phyloP scores from a whole-genome alignment of 148 eudicot genomes.

The Fagopyrum homotropicum region DNA sequence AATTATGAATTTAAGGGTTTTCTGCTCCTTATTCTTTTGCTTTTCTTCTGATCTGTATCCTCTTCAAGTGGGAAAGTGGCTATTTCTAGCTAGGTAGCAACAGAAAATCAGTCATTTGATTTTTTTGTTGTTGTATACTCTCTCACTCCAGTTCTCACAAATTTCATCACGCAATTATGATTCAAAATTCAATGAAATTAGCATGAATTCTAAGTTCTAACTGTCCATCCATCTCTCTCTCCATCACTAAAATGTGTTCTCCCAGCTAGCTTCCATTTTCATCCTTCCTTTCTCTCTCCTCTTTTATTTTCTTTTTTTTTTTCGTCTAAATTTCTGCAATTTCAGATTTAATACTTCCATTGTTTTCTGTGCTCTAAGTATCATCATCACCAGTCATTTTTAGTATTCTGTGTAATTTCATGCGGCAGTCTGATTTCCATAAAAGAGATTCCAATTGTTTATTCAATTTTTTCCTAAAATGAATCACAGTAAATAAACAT shows the following conservation, averaged over 20 bases:
- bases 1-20: neutral
- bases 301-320: neutral
- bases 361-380: constrained; percentile 6
- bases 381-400: neutral
- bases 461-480: neutral
- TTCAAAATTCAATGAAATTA: constrained; percentile 9
- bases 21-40: neutral
- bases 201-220: constrained; percentile 7
- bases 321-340: constrained; percentile 9
- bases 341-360: constrained; percentile 4
- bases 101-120: neutral
- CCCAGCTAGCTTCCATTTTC: constrained; percentile 12
- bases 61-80: neutral
- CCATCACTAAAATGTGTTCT: constrained; percentile 13
- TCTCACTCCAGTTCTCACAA: constrained; percentile 1
- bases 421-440: neutral
- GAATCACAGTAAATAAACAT: neutral
- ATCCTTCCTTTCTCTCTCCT: neutral
- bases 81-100: neutral
- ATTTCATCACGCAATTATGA: constrained; percentile 8
- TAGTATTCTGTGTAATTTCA: constrained; percentile 2
- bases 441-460: neutral
- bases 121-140: neutral
- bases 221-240: constrained; percentile 8
- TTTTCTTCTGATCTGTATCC: constrained; percentile 1